A percentile compares a stretch with the other conserved stretches of the same genome.
These are phyloP conservation scores for Drosera capensis DNA, from an alignment of 148 eudicot species.

Conservation along the genomic window DNA sequence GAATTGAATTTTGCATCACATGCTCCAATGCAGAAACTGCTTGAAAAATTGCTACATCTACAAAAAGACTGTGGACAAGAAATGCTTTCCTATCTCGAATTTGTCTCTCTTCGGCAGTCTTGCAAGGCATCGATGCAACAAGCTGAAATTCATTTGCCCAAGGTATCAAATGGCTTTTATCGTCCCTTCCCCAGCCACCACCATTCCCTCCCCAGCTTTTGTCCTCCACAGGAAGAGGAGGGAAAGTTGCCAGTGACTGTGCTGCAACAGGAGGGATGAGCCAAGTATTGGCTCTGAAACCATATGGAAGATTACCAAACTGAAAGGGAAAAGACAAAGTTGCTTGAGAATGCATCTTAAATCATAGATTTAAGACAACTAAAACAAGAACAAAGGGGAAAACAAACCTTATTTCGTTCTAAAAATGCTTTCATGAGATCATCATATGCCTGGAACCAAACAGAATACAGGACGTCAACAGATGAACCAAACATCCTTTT, in stretches of 20 bases:
- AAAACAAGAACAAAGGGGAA: neutral
- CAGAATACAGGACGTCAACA: neutral
- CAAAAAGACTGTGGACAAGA: conserved; percentile 86
- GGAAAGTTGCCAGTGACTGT: conserved; percentile 50
- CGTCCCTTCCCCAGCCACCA: conserved; percentile 93
- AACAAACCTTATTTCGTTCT: conserved; percentile 78
- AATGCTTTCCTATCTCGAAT: conserved; percentile 91
- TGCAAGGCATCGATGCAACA: conserved; percentile 78
- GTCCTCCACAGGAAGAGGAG: conserved; percentile 82
- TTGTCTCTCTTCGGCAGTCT: conserved; percentile 92
- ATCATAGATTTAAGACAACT: neutral
- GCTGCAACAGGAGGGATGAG: conserved; percentile 83
- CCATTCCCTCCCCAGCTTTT: conserved; percentile 95
- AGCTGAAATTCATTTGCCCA: conserved; percentile 30
- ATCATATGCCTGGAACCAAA: conserved; percentile 56
- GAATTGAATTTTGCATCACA: conserved; percentile 36
- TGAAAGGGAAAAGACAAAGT: conserved; percentile 20
- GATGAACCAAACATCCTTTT: too few species aligned
- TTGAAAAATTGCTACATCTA: conserved; percentile 86
- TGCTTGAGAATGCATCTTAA: conserved; percentile 2
- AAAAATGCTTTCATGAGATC: conserved; percentile 90
- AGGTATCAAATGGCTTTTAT: conserved; percentile 60
- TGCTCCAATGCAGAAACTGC: conserved; percentile 55
- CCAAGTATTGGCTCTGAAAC: conserved; percentile 97
- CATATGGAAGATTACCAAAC: conserved; percentile 98